These are phyloP conservation scores for Pistacia integerrima DNA, from an alignment of 345 rosid species.

Conservation along the genomic window DNA sequence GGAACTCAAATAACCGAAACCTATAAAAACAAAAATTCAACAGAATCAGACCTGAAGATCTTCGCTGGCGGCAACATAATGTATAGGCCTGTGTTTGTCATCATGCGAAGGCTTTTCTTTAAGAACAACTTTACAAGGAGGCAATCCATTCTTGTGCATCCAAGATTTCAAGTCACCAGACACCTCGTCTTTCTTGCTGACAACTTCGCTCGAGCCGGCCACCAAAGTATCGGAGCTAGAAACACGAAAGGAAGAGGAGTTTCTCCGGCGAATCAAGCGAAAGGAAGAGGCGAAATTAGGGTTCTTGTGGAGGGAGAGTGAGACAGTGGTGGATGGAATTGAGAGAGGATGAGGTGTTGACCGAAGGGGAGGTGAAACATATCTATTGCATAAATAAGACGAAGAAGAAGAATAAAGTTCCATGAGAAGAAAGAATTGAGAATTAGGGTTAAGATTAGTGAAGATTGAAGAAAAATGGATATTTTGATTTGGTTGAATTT, in stretches of 20 bases:
- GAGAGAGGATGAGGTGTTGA: slow-evolving; percentile 25
- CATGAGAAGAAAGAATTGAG: slow-evolving; percentile 29
- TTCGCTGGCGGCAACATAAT: slow-evolving; percentile 87
- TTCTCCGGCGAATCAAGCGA: slow-evolving; percentile 34
- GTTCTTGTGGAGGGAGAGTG: slow-evolving; percentile 30
- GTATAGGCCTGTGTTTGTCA: slow-evolving; percentile 69
- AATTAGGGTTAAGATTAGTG: neutral
- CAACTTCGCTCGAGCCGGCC: slow-evolving; percentile 48
- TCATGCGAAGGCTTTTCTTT: slow-evolving; percentile 73
- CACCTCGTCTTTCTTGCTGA: slow-evolving; percentile 55
- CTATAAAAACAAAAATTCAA: neutral
- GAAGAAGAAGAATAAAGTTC: slow-evolving; percentile 39
- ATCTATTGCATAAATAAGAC: slow-evolving; percentile 37
- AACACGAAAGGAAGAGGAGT: slow-evolving; percentile 29
- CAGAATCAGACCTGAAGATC: slow-evolving; percentile 64
- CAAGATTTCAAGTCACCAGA: slow-evolving; percentile 73
- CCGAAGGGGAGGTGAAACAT: slow-evolving; percentile 46
- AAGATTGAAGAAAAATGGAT: too few relatives aligned
- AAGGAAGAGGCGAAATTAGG: slow-evolving; percentile 30
- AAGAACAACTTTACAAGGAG: slow-evolving; percentile 84
- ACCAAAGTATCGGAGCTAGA: slow-evolving; percentile 71
- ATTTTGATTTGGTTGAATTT: neutral
- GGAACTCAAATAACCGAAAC: slow-evolving; percentile 9
- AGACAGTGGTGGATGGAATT: slow-evolving; percentile 23
- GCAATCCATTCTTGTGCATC: slow-evolving; percentile 92